A percentile compares a stretch with the other conserved stretches of the same genome.
Conservation (phyloP, 2,329 filamentous ascomycete species). For the Kalmusia sp. region DNA sequence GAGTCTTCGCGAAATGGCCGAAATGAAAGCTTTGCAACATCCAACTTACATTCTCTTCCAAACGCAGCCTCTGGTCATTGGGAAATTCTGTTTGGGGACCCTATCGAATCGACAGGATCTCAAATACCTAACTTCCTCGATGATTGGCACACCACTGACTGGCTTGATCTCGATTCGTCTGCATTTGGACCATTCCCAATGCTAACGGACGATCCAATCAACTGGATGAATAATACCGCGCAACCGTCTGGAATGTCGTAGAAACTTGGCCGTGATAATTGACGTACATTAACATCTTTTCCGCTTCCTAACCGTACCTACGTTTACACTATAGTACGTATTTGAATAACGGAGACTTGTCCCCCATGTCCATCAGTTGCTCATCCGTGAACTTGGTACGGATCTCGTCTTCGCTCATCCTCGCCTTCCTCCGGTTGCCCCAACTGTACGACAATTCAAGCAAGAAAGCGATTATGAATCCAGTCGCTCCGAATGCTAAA, state of each 20-base stretch:
- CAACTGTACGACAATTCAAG: conserved; percentile 40
- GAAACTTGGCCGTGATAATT: too few species aligned
- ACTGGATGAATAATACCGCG: conserved; percentile 11
- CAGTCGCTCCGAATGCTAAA: conserved; percentile 33
- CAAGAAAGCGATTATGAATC: conserved; percentile 30
- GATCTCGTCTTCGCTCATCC: conserved; percentile 44
- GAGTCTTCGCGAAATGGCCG: background rate
- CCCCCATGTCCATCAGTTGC: conserved; percentile 47
- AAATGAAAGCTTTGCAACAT: background rate
- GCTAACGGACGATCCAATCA: conserved; percentile 9
- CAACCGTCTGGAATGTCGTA: background rate
- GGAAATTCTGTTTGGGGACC: conserved; percentile 30
- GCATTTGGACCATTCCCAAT: conserved; percentile 28
- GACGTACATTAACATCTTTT: too few species aligned
- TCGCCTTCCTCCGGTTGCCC: conserved; percentile 46
- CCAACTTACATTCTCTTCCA: background rate
- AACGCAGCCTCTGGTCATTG: conserved; percentile 6
- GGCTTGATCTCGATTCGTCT: conserved; percentile 43
- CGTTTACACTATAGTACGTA: conserved; percentile 36
- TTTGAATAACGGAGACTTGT: conserved; percentile 49
- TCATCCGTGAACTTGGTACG: conserved; percentile 45
- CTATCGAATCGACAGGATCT: conserved; percentile 21
- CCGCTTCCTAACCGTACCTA: too few species aligned
- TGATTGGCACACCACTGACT: conserved; percentile 43
- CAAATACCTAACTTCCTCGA: conserved; percentile 30